Evolutionary conservation across 2,329 filamentous ascomycete species (phyloP).

Genomic region (Juglanconis juglandina): DNA sequence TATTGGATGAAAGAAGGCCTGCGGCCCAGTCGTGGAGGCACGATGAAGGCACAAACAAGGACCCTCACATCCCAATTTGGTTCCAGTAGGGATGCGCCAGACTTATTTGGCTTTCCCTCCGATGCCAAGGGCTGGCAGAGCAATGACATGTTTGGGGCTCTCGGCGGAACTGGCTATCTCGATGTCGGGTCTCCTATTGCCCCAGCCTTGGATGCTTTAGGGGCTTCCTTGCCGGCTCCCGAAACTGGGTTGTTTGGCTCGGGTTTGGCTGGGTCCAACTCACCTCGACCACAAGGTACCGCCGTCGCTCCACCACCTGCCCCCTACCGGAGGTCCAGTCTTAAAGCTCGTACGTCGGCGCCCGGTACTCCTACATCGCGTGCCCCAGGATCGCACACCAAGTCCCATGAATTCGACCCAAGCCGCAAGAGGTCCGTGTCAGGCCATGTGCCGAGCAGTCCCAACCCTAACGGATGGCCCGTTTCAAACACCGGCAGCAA

Average conservation of each 20-base stretch:
- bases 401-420: conserved; percentile 19
- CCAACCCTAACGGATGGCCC: conserved; percentile 2
- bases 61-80: neutral
- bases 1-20: conserved; percentile 56
- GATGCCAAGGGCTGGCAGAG: conserved; percentile 43
- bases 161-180: conserved; percentile 32
- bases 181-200: conserved; percentile 28
- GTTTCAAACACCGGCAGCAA: neutral
- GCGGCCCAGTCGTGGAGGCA: conserved; percentile 32
- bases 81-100: conserved; percentile 35
- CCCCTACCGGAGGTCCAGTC: conserved; percentile 51
- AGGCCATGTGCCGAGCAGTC: neutral
- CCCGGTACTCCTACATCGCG: conserved; percentile 19
- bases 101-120: conserved; percentile 52
- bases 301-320: conserved; percentile 39
- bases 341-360: conserved; percentile 43
- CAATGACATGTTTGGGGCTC: conserved; percentile 43
- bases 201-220: conserved; percentile 40
- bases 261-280: conserved; percentile 25
- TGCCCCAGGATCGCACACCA: conserved; percentile 21
- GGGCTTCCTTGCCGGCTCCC: conserved; percentile 43
- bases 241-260: conserved; percentile 35
- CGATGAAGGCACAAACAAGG: neutral
- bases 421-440: conserved; percentile 15
- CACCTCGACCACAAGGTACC: conserved; percentile 20